phyloP scores from a whole-genome alignment of 208 protist genomes.

The Trypanosoma caninum region DNA sequence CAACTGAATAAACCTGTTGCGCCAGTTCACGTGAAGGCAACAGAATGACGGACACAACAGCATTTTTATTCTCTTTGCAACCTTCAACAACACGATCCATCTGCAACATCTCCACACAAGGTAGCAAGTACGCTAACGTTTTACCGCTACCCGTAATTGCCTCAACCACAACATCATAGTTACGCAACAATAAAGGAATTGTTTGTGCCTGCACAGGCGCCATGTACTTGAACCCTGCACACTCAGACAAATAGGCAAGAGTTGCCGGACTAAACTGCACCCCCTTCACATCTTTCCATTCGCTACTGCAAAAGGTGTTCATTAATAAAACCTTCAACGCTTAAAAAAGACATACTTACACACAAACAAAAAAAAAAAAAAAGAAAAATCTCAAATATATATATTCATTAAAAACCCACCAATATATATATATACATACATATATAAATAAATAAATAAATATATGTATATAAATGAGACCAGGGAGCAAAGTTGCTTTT shows the following conservation, averaged over 20 bases:
- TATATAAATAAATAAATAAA: neutral
- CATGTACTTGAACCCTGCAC: conserved; percentile 78
- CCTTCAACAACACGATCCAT: conserved; percentile 46
- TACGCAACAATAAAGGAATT: conserved; percentile 85
- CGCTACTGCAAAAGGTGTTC: conserved; percentile 33
- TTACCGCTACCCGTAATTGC: conserved; percentile 94
- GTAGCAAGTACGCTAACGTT: conserved; percentile 92
- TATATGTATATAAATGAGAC: too few species aligned
- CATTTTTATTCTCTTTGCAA: conserved; percentile 48
- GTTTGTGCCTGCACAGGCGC: conserved; percentile 91
- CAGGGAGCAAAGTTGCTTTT: too few species aligned
- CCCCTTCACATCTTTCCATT: conserved; percentile 82
- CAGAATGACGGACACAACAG: conserved; percentile 86
- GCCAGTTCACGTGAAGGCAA: conserved; percentile 93
- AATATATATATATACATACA: neutral
- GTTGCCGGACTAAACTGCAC: conserved; percentile 59
- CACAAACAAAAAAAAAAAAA: conserved; percentile 2
- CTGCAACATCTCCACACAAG: conserved; percentile 86
- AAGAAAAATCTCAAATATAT: neutral
- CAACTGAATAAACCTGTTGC: conserved; percentile 89
- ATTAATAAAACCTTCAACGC: conserved; percentile 17
- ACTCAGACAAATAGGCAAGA: conserved; percentile 58
- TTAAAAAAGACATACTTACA: neutral
- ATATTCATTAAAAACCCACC: neutral
- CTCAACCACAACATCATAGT: conserved; percentile 93